These are phyloP conservation scores for Eimeria tenella DNA, from an alignment of 169 alveolate species.

Conservation along the genomic window DNA sequence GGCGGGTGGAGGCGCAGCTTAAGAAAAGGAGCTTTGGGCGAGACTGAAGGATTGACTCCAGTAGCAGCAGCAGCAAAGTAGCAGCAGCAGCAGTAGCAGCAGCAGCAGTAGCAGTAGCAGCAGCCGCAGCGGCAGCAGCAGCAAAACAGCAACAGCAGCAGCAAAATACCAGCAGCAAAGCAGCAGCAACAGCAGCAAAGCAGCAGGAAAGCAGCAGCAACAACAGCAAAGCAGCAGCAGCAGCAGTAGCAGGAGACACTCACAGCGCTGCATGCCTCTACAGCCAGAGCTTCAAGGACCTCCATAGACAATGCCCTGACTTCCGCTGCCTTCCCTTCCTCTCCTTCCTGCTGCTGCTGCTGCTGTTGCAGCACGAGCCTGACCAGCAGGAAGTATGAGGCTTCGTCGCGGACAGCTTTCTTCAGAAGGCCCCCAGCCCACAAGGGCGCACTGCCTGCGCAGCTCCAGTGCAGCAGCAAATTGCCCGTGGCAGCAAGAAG, in stretches of 20 bases:
- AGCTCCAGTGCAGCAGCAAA: not conserved
- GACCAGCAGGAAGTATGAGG: conserved; percentile 3
- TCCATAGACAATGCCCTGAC: not conserved
- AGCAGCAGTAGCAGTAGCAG: not conserved
- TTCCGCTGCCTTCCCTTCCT: not conserved
- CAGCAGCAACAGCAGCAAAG: not conserved
- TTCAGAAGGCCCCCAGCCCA: conserved; percentile 43
- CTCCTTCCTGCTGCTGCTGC: not conserved
- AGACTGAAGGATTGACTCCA: no score
- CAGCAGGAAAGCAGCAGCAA: not conserved
- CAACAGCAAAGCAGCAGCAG: not conserved
- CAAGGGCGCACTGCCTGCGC: not conserved
- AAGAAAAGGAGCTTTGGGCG: no score
- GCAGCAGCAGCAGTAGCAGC: no score
- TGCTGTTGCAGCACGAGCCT: conserved; percentile 19
- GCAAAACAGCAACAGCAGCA: not conserved
- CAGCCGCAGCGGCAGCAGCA: not conserved
- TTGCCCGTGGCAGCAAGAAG: conserved; percentile 13
- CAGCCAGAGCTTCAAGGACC: conserved; percentile 29
- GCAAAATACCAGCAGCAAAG: not conserved
- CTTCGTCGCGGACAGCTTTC: not conserved
- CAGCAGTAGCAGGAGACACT: not conserved
- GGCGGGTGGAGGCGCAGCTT: no score
- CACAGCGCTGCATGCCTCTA: conserved; percentile 47
- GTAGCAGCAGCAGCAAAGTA: no score